Conservation (phyloP, 2,329 filamentous ascomycete species). For the Trichoderma brevicompactum region DNA sequence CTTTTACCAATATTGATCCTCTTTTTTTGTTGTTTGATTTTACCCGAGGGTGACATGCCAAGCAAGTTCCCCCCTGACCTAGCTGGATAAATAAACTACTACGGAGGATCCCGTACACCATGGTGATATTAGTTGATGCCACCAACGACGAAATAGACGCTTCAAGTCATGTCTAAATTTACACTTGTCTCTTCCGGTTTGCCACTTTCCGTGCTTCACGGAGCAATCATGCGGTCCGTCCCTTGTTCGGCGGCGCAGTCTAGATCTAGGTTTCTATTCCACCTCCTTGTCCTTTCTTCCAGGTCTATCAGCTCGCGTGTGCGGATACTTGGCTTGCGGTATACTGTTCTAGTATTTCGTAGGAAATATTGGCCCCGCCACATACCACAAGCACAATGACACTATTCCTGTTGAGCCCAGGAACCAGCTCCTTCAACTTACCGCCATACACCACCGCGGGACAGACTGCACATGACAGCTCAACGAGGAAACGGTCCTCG, state of each 20-base stretch:
- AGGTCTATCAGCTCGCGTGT: not conserved
- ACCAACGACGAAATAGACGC: not conserved
- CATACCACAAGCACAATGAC: conserved; percentile 41
- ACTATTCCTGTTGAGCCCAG: conserved; percentile 34
- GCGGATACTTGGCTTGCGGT: not conserved
- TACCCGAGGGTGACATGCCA: conserved; percentile 11
- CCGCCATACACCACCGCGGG: conserved; percentile 39
- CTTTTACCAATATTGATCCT: not conserved
- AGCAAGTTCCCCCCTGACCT: not conserved
- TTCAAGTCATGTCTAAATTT: conserved; percentile 2
- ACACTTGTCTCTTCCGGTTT: not conserved
- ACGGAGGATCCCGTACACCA: not conserved
- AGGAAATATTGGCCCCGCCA: conserved; percentile 41
- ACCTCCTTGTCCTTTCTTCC: not conserved
- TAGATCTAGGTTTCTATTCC: not conserved
- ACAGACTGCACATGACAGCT: conserved; percentile 39
- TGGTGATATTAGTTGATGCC: not conserved
- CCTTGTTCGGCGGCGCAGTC: conserved; percentile 7
- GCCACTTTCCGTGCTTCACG: not conserved
- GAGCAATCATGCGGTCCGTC: not conserved
- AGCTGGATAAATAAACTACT: not conserved
- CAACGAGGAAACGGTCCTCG: conserved; percentile 40
- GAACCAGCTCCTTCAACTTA: conserved; percentile 34
- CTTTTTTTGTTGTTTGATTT: not conserved
- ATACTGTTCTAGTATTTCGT: conserved; percentile 38